These are phyloP conservation scores for Albatrellus sp. DNA, from an alignment of 1,284 basidiomycete genomes.

Conservation along the genomic window DNA sequence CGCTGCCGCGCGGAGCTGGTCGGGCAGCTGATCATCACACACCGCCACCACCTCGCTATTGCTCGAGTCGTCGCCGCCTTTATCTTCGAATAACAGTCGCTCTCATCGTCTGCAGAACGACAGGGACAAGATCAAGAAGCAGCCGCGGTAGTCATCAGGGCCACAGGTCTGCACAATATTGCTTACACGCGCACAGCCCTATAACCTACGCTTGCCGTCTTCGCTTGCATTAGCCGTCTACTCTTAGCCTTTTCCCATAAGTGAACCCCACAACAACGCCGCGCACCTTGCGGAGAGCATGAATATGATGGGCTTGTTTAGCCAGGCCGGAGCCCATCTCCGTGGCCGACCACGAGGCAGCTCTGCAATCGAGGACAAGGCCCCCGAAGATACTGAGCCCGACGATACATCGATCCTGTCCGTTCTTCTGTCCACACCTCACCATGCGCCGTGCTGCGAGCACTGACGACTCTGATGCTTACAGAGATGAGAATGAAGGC, in stretches of 20 bases:
- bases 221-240: neutral
- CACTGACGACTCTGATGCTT: constrained; percentile 12
- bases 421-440: constrained; percentile 23
- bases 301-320: constrained; percentile 68
- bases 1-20: too few species aligned
- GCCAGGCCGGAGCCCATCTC: constrained; percentile 11
- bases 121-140: too few species aligned
- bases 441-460: constrained; percentile 17
- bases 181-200: too few species aligned
- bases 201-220: neutral
- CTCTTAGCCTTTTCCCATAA: neutral
- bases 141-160: too few species aligned
- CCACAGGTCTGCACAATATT: too few species aligned
- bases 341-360: constrained; percentile 32
- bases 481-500: constrained; percentile 68
- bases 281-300: neutral
- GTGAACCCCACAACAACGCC: neutral
- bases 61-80: too few species aligned
- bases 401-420: constrained; percentile 79
- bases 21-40: too few species aligned
- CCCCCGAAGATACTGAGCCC: constrained; percentile 66
- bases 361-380: constrained; percentile 46
- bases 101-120: too few species aligned
- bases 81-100: too few species aligned
- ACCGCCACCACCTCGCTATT: too few species aligned